Base-by-base conservation (phyloP, 768 basidiomycete species). In the Scleroderma bovista region DNA sequence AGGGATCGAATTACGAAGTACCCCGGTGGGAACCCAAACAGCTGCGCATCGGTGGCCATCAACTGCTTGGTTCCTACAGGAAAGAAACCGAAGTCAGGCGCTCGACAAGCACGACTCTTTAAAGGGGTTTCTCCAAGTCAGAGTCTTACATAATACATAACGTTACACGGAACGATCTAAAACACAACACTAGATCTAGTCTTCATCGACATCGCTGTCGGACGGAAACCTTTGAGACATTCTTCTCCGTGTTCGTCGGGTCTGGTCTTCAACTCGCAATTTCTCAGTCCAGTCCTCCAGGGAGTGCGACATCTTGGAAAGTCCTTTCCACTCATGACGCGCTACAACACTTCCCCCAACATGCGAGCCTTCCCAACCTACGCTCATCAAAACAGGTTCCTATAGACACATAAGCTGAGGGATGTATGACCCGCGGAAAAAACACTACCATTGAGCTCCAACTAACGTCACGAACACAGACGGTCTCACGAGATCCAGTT, bases 321-420 rank as follows among this genome's bases (percentile, higher is more conserved):
- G 70, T 6, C 94, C 93, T 68, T 94, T 96, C 91, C 93, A 99
- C 69, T 97, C 91, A 58, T 99, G 96, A 57, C 88, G 77, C 6
- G 94, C 95, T 20, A 99, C 79, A 38, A 83, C 76, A 33, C 91
- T 93, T 12, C 84, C 82, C 17, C 76, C 77, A 29, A 52, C 50
- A 6, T 74, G 69, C 24, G 72, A 71, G 34, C 71, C 75, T 38
- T 86, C 83, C 95, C 96, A 98, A 3, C 83, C 93, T 6, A 88
- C 90, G 54, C 88, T 93, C 84, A 99, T 87, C 42, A 99, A 63
- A 19, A 87, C 83, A 34, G 95, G 93, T 74, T 94, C 86, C 81
- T 88, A 63, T 38, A 33, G 12, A 38, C 33, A 19, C 7, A 15
- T 20, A 54, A 54, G 17, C 54, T 42, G 36, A 31, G 43, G 22